Evolutionary conservation across 1,139 yeast genomes (phyloP), one percentile per base, ranked within the genome.

Genomic region (Yamadazyma spencermartinsiae): DNA sequence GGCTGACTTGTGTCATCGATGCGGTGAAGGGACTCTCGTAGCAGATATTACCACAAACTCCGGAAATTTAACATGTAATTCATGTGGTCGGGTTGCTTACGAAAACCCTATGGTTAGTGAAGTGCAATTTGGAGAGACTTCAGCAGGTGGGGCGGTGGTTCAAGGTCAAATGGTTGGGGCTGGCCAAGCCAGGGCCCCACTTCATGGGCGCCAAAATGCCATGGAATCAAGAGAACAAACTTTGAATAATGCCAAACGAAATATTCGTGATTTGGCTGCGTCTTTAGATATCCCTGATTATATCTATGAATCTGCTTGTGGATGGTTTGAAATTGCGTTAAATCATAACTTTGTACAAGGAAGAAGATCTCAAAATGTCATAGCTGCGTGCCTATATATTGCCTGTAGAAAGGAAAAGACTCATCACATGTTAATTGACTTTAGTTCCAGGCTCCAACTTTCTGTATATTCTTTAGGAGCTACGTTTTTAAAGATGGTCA

Each of bases 391-490:
- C 62, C 72, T 92, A 21, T 92, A 92, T 56, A 80, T 92, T 39
- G 96, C 98, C 0, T 92, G 99, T 60, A 81, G 98, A 54, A 82
- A 83, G 57, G 94, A 86, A 53, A 78, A 79, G 58, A 90, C 98
- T 1, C 90, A 86, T 49, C 98, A 92, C 58, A 88, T 92, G 96
- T 74, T 92, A 53, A 89, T 92, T 54, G 98, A 94, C 63, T 92
- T 92, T 60, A 85, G 95, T 20, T 86, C 96, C 31, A 71, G 92
- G 48, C 69, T 94, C 32, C 96, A 86, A 56, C 89, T 90, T 16
- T 86, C 95, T 34, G 98, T 92, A 1, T 92, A 85, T 60, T 86
- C 96, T 3, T 80, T 92, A 37, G 99, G 99, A 33, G 95, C 98
- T 1, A 92, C 98, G 0, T 92, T 89, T 56, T 69, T 92, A 42